A percentile compares a stretch with the other conserved stretches of the same genome.
phyloP scores from a whole-genome alignment of 805 yeast species.

The Candida michaelii region DNA sequence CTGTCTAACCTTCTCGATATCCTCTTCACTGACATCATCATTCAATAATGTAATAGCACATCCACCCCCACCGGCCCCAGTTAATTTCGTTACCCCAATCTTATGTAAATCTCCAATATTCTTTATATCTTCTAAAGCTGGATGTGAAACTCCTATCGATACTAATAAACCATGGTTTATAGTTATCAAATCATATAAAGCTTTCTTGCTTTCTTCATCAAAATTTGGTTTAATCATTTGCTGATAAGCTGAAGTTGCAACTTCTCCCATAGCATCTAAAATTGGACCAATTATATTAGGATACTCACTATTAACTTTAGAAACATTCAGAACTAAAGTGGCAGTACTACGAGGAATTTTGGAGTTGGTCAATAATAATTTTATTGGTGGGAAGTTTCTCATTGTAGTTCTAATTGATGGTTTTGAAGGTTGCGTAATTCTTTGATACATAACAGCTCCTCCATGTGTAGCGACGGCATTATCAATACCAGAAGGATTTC shows the following conservation, averaged over 20 bases:
- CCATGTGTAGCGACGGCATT: constrained; percentile 95
- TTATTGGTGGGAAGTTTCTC: constrained; percentile 71
- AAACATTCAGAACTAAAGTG: constrained; percentile 75
- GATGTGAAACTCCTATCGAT: constrained; percentile 89
- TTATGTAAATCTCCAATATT: constrained; percentile 58
- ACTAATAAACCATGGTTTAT: constrained; percentile 87
- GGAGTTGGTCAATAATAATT: constrained; percentile 79
- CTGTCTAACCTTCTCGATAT: constrained; percentile 34
- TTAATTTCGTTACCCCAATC: constrained; percentile 86
- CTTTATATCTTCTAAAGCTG: constrained; percentile 77
- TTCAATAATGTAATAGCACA: constrained; percentile 87
- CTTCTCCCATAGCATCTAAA: constrained; percentile 71
- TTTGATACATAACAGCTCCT: constrained; percentile 89
- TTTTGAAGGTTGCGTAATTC: constrained; percentile 48
- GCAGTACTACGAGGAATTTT: constrained; percentile 87
- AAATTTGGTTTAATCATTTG: constrained; percentile 55
- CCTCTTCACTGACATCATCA: constrained; percentile 37
- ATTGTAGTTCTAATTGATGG: constrained; percentile 68
- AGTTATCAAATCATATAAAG: constrained; percentile 62
- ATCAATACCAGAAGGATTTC: constrained; percentile 95
- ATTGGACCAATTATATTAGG: constrained; percentile 59
- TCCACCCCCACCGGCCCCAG: constrained; percentile 99
- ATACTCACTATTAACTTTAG: constrained; percentile 48
- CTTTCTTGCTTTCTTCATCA: constrained; percentile 35
- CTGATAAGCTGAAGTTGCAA: constrained; percentile 72